A percentile compares a stretch with the other conserved stretches of the same genome.
phyloP scores from a whole-genome alignment of 345 rosid species.

The Brassica carinata region DNA sequence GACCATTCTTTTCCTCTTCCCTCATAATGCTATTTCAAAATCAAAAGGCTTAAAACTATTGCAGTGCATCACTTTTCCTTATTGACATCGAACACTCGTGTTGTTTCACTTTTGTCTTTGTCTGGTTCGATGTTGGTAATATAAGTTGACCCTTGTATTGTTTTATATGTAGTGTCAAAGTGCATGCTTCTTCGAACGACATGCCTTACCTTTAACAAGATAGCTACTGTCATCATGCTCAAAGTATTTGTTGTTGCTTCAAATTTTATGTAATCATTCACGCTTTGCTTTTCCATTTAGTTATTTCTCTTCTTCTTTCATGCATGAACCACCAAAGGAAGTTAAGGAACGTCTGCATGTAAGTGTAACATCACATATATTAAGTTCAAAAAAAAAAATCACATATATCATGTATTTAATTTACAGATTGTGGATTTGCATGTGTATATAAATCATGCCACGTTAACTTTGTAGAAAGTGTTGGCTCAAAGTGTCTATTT shows the following conservation, averaged over 20 bases:
- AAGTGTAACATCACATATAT: slow-evolving; percentile 10
- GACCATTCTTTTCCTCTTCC: slow-evolving; percentile 28
- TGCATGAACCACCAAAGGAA: slow-evolving; percentile 6
- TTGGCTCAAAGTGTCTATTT: not conserved
- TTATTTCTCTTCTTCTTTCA: not conserved
- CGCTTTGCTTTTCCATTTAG: slow-evolving; percentile 24
- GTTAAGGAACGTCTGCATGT: slow-evolving; percentile 10
- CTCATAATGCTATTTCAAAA: slow-evolving; percentile 33
- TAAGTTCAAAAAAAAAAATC: not conserved
- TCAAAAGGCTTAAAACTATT: slow-evolving; percentile 12
- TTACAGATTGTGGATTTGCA: slow-evolving; percentile 4
- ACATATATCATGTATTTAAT: not conserved
- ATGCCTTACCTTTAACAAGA: slow-evolving; percentile 33
- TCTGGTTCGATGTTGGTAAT: slow-evolving; percentile 24
- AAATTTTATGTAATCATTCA: slow-evolving; percentile 24
- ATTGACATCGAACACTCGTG: slow-evolving; percentile 31
- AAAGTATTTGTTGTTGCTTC: slow-evolving; percentile 14
- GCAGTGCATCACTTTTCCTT: slow-evolving; percentile 30
- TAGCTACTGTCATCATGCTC: slow-evolving; percentile 32
- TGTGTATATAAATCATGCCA: slow-evolving; percentile 15
- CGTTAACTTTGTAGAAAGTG: not conserved
- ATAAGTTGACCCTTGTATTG: slow-evolving; percentile 44
- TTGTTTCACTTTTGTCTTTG: slow-evolving; percentile 34
- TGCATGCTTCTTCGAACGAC: slow-evolving; percentile 28
- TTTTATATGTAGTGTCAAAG: slow-evolving; percentile 24